Conservation (phyloP, 306 rosid genomes). For the Vigna radiata region DNA sequence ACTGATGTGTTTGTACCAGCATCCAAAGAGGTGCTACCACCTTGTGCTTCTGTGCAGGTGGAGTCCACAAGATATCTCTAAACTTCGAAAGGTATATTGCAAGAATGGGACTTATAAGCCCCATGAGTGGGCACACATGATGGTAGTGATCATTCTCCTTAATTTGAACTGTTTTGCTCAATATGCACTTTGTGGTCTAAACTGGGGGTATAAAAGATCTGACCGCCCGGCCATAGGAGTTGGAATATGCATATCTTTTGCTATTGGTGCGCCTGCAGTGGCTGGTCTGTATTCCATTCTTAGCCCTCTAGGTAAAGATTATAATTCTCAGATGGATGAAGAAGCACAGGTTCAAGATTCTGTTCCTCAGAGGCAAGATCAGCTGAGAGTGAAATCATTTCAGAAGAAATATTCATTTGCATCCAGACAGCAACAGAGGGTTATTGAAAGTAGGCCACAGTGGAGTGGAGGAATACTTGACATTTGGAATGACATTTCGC, state of each 20-base stretch:
- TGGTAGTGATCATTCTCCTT: conserved; percentile 83
- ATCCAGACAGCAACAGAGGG: conserved; percentile 46
- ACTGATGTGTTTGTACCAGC: conserved; percentile 89
- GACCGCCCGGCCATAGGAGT: conserved; percentile 89
- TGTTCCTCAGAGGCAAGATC: conserved; percentile 43
- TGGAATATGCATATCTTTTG: conserved; percentile 75
- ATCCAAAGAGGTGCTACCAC: conserved; percentile 80
- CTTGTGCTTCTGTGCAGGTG: conserved; percentile 84
- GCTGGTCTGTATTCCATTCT: conserved; percentile 80
- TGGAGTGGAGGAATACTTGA: conserved; percentile 95
- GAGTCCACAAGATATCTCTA: conserved; percentile 65
- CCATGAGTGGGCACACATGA: conserved; percentile 92
- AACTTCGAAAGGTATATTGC: conserved; percentile 78
- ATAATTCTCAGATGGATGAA: conserved; percentile 73
- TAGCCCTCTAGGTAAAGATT: conserved; percentile 93
- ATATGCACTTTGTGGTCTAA: conserved; percentile 92
- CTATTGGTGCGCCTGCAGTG: conserved; percentile 85
- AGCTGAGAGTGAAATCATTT: conserved; percentile 51
- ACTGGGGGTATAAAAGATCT: conserved; percentile 82
- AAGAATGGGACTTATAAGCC: conserved; percentile 96
- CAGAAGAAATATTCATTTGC: conserved; percentile 87
- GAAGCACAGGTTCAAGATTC: conserved; percentile 62
- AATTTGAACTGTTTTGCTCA: conserved; percentile 88
- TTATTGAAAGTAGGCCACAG: conserved; percentile 54
- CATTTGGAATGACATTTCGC: conserved; percentile 84